Conservation (phyloP, 2,329 filamentous ascomycete species). For the Sarocladiaceae sp. region DNA sequence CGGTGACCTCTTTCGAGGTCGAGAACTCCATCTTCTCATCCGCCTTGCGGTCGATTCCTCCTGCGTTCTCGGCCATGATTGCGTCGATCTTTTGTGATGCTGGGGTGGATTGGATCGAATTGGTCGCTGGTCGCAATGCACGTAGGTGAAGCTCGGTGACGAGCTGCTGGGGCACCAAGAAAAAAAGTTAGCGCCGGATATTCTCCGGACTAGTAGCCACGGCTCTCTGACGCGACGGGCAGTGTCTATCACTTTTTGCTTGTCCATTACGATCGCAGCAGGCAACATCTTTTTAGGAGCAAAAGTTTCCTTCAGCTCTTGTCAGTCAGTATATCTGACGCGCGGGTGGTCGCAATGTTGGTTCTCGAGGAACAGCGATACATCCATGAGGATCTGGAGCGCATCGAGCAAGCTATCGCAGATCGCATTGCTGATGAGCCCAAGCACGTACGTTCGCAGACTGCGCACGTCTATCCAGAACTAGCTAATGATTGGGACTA, state of each 20-base stretch:
- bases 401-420: constrained; percentile 88
- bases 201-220: not conserved
- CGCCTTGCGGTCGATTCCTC: constrained; percentile 78
- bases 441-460: constrained; percentile 62
- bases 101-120: not conserved
- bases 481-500: constrained; percentile 31
- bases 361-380: constrained; percentile 90
- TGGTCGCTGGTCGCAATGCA: not conserved
- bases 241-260: not conserved
- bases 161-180: not conserved
- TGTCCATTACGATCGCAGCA: not conserved
- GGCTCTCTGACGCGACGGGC: not conserved
- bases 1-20: constrained; percentile 96
- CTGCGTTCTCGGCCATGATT: constrained; percentile 79
- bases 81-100: constrained; percentile 1
- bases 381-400: constrained; percentile 93
- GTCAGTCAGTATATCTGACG: too few relatives aligned
- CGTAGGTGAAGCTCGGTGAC: not conserved
- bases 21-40: constrained; percentile 98
- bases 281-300: too few relatives aligned
- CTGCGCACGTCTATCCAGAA: constrained; percentile 15
- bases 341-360: too few relatives aligned
- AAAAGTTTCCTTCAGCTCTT: too few relatives aligned
- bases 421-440: constrained; percentile 88
- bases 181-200: constrained; percentile 8